Evolutionary conservation across 352 stramenopile species (phyloP).

Genomic region (Sclerospora graminicola): DNA sequence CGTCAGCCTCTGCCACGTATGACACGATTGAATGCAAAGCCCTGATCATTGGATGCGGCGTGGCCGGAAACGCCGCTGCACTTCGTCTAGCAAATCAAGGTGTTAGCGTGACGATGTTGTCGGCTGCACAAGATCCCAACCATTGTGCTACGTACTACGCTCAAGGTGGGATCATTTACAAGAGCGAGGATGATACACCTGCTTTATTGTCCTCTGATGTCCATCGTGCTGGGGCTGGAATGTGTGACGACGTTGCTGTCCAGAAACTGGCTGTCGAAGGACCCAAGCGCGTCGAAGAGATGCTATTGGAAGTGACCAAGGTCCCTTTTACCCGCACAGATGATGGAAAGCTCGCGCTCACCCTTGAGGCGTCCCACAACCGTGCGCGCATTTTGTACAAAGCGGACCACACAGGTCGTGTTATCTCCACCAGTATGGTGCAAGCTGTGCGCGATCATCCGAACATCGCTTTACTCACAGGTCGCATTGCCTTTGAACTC

Average conservation of each 20-base stretch:
- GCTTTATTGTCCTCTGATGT: slow-evolving; percentile 85
- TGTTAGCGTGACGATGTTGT: slow-evolving; percentile 73
- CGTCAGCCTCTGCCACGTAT: slow-evolving; percentile 23
- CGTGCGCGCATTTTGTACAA: slow-evolving; percentile 91
- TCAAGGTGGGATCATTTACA: slow-evolving; percentile 95
- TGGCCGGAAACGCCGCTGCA: slow-evolving; percentile 64
- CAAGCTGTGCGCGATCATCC: slow-evolving; percentile 74
- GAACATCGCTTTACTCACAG: slow-evolving; percentile 72
- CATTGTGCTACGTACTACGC: slow-evolving; percentile 94
- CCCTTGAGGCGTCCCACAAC: slow-evolving; percentile 88
- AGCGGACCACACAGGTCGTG: slow-evolving; percentile 87
- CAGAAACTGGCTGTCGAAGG: slow-evolving; percentile 89
- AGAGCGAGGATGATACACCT: slow-evolving; percentile 78
- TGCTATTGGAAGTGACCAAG: slow-evolving; percentile 81
- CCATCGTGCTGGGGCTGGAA: slow-evolving; percentile 79
- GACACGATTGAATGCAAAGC: slow-evolving; percentile 51
- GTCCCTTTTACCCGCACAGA: slow-evolving; percentile 85
- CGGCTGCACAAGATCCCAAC: slow-evolving; percentile 53
- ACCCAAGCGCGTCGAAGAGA: slow-evolving; percentile 79
- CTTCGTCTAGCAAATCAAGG: slow-evolving; percentile 67
- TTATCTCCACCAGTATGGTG: slow-evolving; percentile 89
- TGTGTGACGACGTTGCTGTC: slow-evolving; percentile 87
- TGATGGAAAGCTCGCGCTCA: slow-evolving; percentile 59
- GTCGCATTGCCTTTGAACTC: slow-evolving; percentile 65
- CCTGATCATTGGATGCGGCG: slow-evolving; percentile 68